A percentile compares a stretch with the other conserved stretches of the same genome.
These are phyloP conservation scores for Boehmeria nivea DNA, from an alignment of 306 rosid genomes.

Conservation along the genomic window DNA sequence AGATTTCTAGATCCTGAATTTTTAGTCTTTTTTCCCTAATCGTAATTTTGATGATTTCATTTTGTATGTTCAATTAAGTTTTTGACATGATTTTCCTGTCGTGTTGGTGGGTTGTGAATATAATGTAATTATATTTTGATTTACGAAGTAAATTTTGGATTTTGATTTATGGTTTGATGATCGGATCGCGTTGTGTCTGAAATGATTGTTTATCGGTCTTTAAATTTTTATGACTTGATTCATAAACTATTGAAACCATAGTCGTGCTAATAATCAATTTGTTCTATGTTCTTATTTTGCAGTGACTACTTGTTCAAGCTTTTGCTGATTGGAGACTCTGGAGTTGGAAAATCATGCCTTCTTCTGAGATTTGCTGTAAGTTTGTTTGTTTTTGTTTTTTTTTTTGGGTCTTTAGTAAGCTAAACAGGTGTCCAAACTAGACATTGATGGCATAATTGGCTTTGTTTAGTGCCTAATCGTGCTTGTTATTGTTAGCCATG, in stretches of 20 bases:
- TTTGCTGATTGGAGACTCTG: slow-evolving; percentile 52
- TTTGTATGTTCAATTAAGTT: background rate
- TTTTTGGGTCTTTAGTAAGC: no score
- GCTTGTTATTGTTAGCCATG: no score
- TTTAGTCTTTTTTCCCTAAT: background rate
- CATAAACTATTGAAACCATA: no score
- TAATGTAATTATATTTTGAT: background rate
- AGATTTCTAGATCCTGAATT: background rate
- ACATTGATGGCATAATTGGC: no score
- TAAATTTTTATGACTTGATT: background rate
- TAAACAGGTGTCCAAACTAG: no score
- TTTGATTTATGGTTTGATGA: slow-evolving; percentile 8
- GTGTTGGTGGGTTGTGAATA: no score
- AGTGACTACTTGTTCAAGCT: slow-evolving; percentile 57
- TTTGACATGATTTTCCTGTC: background rate
- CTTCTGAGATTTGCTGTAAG: slow-evolving; percentile 55
- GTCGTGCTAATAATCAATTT: slow-evolving; percentile 2
- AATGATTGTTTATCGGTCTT: background rate
- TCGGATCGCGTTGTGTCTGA: background rate
- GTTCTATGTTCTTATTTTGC: slow-evolving; percentile 11
- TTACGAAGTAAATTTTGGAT: slow-evolving; percentile 3
- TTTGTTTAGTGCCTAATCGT: no score
- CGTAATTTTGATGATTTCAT: no score
- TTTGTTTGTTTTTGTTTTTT: background rate
- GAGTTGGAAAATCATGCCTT: slow-evolving; percentile 51